phyloP scores from a whole-genome alignment of 345 rosid species.

The Eucalyptus paniculata region DNA sequence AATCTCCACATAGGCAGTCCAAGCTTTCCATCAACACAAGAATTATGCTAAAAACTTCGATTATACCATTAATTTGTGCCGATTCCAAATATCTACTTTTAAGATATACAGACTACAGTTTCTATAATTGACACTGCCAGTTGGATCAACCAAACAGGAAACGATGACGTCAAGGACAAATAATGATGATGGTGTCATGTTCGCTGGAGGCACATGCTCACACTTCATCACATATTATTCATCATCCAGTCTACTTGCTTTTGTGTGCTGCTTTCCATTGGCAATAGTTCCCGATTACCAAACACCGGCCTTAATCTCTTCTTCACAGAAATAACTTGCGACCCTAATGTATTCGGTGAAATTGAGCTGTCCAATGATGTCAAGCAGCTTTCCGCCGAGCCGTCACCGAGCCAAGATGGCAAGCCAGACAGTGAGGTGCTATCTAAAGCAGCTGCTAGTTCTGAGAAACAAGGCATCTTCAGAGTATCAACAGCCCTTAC shows the following conservation, averaged over 20 bases:
- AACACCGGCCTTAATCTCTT: constrained; percentile 44
- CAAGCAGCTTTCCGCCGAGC: constrained; percentile 68
- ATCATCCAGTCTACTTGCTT: constrained; percentile 70
- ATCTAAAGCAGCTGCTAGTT: constrained; percentile 52
- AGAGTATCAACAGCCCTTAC: constrained; percentile 22
- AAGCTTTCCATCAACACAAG: background rate
- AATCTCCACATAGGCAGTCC: background rate
- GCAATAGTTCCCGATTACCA: constrained; percentile 32
- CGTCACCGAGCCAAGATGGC: constrained; percentile 36
- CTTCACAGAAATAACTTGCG: constrained; percentile 26
- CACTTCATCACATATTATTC: constrained; percentile 39
- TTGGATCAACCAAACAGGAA: background rate
- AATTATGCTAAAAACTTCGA: background rate
- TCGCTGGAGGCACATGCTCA: constrained; percentile 7
- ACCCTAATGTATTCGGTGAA: constrained; percentile 30
- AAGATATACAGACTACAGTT: background rate
- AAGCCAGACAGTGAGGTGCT: constrained; percentile 23
- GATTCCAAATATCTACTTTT: background rate
- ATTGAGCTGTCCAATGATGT: constrained; percentile 53
- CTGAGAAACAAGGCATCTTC: constrained; percentile 37
- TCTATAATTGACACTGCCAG: background rate
- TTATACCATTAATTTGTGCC: background rate
- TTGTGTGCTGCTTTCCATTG: constrained; percentile 32
- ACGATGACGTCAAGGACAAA: no score
- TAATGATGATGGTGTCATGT: background rate